Percentiles rank a stretch among this genome's conserved stretches.
Conservation (phyloP, 2,329 filamentous ascomycete genomes). For the Trichophyton schoenleinii region DNA sequence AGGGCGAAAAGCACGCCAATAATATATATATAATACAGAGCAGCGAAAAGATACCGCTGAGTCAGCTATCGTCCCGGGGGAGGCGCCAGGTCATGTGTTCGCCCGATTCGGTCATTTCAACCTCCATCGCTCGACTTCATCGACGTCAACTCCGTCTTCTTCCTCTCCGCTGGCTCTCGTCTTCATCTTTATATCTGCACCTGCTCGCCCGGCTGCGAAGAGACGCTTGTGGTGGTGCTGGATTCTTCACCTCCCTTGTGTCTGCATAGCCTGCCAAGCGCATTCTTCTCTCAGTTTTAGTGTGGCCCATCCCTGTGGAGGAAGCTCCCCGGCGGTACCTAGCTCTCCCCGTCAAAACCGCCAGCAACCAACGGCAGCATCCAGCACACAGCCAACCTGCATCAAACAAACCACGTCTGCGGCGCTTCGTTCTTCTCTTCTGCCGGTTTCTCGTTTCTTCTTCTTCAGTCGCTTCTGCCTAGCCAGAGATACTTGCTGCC, state of each 20-base stretch:
- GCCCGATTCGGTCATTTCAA: neutral
- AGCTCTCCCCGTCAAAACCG: neutral
- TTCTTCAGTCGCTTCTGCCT: neutral
- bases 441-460: neutral
- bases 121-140: no score
- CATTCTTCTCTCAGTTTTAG: neutral
- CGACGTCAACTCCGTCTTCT: neutral
- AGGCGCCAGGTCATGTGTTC: neutral
- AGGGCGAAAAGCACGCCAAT: neutral
- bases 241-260: neutral
- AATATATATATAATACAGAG: neutral
- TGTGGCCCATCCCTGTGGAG: conserved; percentile 2
- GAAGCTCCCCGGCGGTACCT: neutral
- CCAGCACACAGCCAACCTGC: neutral
- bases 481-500: neutral
- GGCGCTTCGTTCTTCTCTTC: neutral
- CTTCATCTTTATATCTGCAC: neutral
- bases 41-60: neutral
- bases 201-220: neutral
- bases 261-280: conserved; percentile 2
- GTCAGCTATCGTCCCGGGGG: neutral
- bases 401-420: conserved; percentile 2
- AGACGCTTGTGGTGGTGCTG: neutral
- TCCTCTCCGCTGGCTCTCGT: neutral
- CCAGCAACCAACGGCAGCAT: neutral